phyloP scores from a whole-genome alignment of 2,329 filamentous ascomycete genomes.

The Alternaria brassicae region DNA sequence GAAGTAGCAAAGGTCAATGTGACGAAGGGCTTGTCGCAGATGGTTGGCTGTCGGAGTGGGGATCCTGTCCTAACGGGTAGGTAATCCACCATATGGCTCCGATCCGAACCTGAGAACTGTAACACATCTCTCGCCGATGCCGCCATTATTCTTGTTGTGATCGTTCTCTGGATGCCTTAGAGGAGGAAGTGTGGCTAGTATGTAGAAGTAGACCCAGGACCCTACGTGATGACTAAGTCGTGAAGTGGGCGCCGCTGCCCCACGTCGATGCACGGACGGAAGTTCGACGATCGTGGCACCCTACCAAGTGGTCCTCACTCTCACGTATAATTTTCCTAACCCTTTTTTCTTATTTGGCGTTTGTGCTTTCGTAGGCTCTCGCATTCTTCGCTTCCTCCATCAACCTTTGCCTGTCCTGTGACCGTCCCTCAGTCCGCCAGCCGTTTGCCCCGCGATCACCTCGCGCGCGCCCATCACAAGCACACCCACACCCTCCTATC shows the following conservation, averaged over 20 bases:
- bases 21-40: slow-evolving; percentile 26
- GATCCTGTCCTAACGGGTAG: slow-evolving; percentile 48
- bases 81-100: slow-evolving; percentile 60
- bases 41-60: background rate
- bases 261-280: slow-evolving; percentile 21
- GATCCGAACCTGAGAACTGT: slow-evolving; percentile 53
- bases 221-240: slow-evolving; percentile 17
- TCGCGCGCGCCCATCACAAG: slow-evolving; percentile 13
- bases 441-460: slow-evolving; percentile 25
- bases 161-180: background rate
- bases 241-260: slow-evolving; percentile 18
- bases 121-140: slow-evolving; percentile 34
- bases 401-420: background rate
- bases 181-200: background rate
- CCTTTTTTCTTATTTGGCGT: slow-evolving; percentile 23
- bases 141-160: background rate
- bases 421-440: background rate
- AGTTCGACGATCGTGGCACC: slow-evolving; percentile 26
- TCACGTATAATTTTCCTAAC: slow-evolving; percentile 14
- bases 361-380: slow-evolving; percentile 14
- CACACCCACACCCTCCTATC: slow-evolving; percentile 26
- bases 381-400: slow-evolving; percentile 1
- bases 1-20: slow-evolving; percentile 92
- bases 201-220: background rate
- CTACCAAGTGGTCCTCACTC: slow-evolving; percentile 16